Evolutionary conservation across 2,329 filamentous ascomycete genomes (phyloP), one percentile per base, ranked within the genome.

Genomic region (Arthrinium puccinioides): DNA sequence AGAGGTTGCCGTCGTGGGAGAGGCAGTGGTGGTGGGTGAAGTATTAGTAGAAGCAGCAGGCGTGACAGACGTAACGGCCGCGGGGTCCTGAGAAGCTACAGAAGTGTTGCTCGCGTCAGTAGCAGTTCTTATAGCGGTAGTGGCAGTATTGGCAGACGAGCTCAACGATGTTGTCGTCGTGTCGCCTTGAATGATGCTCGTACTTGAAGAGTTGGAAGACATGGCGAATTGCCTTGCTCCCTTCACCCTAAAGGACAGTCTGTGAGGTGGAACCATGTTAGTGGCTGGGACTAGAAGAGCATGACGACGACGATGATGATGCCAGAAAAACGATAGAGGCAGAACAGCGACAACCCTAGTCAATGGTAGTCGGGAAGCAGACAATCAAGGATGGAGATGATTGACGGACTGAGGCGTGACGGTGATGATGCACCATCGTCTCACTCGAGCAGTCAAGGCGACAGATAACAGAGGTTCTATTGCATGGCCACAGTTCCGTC

Each of bases 131-230:
- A 27, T 14, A 25, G 15, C 9, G 31, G 35, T n/a, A 19, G 35
- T 37, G 26, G 35, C 35, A 37, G 27, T 29, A 35, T 30, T 40
- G 29, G 41, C n/a, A 26, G 31, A 36, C 25, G 33, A 25, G 31
- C 21, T 36, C 24, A 37, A 42, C 36, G 25, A n/a, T 14, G 18
- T 18, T 28, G 33, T 27, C 23, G 40, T 42, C 40, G 33, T 21
- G 32, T 39, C 36, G 21, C 19, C 32, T 14, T 14, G 32, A 16
- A 21, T 21, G 30, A 28, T 38, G 30, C 33, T 37, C 36, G 40
- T 42, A 39, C 40, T 42, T 39, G 37, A 39, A 39, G 32, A 18
- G 37, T 42, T 42, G 21, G 40, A 42, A 39, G 40, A 39, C 40
- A 42, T 42, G 32, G 32, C 37, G 37, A 42, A 39, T 34, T 42